A percentile compares a stretch with the other conserved stretches of the same genome.
These are phyloP conservation scores for Podila verticillata DNA, from an alignment of 192 early-diverging fungal species.

Conservation along the genomic window DNA sequence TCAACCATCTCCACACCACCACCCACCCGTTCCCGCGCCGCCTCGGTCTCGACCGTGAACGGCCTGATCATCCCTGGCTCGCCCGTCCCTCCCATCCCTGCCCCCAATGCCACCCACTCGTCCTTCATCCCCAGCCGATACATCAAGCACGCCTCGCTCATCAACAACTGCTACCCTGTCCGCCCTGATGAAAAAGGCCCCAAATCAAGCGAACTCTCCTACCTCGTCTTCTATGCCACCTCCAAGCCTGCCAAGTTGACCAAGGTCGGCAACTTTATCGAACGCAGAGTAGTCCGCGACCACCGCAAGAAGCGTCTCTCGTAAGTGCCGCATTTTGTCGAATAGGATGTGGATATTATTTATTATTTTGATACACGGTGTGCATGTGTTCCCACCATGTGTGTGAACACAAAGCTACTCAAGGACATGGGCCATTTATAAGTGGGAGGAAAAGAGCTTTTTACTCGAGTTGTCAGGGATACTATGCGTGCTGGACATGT, in stretches of 20 bases:
- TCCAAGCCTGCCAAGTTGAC: conserved; percentile 89
- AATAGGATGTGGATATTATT: no score
- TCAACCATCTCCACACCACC: neutral
- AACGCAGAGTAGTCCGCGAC: conserved; percentile 75
- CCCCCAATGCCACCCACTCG: conserved; percentile 41
- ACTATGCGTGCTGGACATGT: no score
- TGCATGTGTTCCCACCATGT: no score
- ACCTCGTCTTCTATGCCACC: conserved; percentile 88
- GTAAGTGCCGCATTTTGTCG: conserved; percentile 54
- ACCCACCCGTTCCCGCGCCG: conserved; percentile 30
- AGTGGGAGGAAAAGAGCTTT: neutral
- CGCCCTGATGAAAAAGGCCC: conserved; percentile 76
- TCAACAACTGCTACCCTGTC: conserved; percentile 79
- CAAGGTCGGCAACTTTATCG: conserved; percentile 88
- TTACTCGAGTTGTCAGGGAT: no score
- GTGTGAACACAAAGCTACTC: neutral
- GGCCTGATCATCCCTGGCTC: conserved; percentile 15
- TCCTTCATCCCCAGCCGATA: conserved; percentile 60
- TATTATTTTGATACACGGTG: no score
- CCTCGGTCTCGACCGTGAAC: conserved; percentile 29
- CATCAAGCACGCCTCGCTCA: conserved; percentile 79
- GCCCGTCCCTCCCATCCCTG: conserved; percentile 31
- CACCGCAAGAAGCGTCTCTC: conserved; percentile 64
- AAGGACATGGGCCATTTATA: no score
- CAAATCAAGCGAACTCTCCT: conserved; percentile 83